phyloP scores from a whole-genome alignment of 1,284 basidiomycete genomes.

The Heterobasidion irregulare region DNA sequence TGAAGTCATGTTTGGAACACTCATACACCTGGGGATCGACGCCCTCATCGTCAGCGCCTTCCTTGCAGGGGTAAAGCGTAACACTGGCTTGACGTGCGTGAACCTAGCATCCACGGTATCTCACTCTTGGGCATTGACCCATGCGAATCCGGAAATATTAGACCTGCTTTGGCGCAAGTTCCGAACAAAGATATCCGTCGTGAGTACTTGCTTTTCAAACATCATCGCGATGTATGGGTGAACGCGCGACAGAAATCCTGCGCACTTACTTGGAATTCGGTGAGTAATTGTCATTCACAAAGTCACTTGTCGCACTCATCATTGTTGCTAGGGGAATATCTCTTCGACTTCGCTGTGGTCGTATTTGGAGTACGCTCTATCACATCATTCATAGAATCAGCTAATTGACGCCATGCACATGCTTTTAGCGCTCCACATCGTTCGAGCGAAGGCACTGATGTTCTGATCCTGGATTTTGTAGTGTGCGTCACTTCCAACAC shows the following conservation, averaged over 20 bases:
- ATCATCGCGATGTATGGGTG: constrained; percentile 4
- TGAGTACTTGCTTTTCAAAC: constrained; percentile 30
- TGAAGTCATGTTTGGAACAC: constrained; percentile 44
- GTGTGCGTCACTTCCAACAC: not conserved
- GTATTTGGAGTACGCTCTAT: constrained; percentile 41
- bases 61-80: constrained; percentile 71
- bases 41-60: constrained; percentile 71
- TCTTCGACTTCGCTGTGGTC: constrained; percentile 77
- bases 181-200: constrained; percentile 79
- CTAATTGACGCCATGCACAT: constrained; percentile 2
- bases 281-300: constrained; percentile 22
- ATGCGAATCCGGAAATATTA: constrained; percentile 17
- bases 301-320: not conserved
- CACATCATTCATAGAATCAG: not conserved
- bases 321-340: constrained; percentile 54
- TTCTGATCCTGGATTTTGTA: not conserved
- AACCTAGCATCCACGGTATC: not conserved
- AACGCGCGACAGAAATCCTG: constrained; percentile 45
- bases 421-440: constrained; percentile 21
- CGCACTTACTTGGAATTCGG: constrained; percentile 73
- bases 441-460: constrained; percentile 51
- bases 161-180: constrained; percentile 61
- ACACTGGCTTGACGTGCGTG: constrained; percentile 74
- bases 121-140: not conserved
- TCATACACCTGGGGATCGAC: constrained; percentile 71